Evolutionary conservation across 768 basidiomycete species (phyloP).

Genomic region (Leccinum uliginosum): DNA sequence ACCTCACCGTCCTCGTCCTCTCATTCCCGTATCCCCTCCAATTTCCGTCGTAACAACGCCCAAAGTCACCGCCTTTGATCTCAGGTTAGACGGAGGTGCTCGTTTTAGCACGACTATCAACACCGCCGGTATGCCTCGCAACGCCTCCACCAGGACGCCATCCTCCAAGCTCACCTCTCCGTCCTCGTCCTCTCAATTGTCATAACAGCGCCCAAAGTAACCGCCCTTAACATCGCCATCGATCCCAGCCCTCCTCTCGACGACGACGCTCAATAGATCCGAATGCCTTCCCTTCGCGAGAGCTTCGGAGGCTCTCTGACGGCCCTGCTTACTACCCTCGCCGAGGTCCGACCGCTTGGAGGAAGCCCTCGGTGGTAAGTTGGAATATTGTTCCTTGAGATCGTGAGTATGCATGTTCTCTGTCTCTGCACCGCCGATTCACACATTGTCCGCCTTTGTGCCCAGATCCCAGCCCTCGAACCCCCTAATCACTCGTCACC

Average conservation of each 20-base stretch:
- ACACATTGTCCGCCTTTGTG: not conserved
- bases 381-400: conserved; percentile 64
- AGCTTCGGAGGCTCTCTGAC: conserved; percentile 32
- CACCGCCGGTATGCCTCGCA: conserved; percentile 4
- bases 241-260: not conserved
- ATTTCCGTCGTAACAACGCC: too few species aligned
- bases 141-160: conserved; percentile 13
- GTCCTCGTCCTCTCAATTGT: conserved; percentile 24
- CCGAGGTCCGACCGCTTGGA: conserved; percentile 53
- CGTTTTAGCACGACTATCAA: conserved; percentile 13
- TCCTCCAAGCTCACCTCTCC: conserved; percentile 32
- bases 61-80: too few species aligned
- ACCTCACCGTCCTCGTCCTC: too few species aligned
- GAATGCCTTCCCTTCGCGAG: conserved; percentile 29
- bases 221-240: not conserved
- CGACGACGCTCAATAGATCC: conserved; percentile 13
- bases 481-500: conserved; percentile 75
- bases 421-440: not conserved
- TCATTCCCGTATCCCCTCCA: too few species aligned
- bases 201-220: conserved; percentile 9
- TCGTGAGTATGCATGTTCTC: conserved; percentile 42
- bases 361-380: conserved; percentile 60
- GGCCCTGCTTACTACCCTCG: conserved; percentile 27
- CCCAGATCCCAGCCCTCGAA: conserved; percentile 66
- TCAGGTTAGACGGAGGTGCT: conserved; percentile 16